These are phyloP conservation scores for Pythium dissimile DNA, from an alignment of 352 stramenopile species.

Conservation along the genomic window DNA sequence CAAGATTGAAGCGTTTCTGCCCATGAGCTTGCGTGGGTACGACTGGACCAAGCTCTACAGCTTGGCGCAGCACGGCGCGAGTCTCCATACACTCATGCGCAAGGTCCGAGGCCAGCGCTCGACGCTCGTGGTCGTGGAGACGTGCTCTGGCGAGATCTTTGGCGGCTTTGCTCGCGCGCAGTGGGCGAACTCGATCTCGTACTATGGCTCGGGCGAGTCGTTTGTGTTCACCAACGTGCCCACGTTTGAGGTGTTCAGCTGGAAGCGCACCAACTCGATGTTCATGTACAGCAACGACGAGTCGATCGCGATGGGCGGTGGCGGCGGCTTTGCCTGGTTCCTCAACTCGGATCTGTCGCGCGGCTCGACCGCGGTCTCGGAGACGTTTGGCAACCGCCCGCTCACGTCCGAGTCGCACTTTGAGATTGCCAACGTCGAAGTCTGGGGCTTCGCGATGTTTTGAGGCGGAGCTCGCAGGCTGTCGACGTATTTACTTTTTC, in stretches of 20 bases:
- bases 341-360: conserved; percentile 65
- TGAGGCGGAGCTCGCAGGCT: conserved; percentile 26
- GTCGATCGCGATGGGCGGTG: conserved; percentile 72
- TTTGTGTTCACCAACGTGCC: conserved; percentile 71
- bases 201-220: conserved; percentile 68
- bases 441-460: conserved; percentile 66
- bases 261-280: conserved; percentile 61
- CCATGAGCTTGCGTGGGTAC: conserved; percentile 43
- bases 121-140: conserved; percentile 64
- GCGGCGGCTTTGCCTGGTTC: conserved; percentile 63
- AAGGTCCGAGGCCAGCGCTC: conserved; percentile 34
- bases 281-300: conserved; percentile 70
- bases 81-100: conserved; percentile 53
- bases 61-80: conserved; percentile 61
- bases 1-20: conserved; percentile 56
- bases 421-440: conserved; percentile 55
- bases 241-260: conserved; percentile 55
- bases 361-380: conserved; percentile 39
- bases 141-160: conserved; percentile 56
- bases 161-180: conserved; percentile 47
- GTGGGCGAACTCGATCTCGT: conserved; percentile 49
- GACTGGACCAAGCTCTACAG: conserved; percentile 71
- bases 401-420: conserved; percentile 52
- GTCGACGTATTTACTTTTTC: not conserved
- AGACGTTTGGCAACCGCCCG: conserved; percentile 64